phyloP scores from a whole-genome alignment of 2,329 filamentous ascomycete genomes.

The Rutstroemia sp. region DNA sequence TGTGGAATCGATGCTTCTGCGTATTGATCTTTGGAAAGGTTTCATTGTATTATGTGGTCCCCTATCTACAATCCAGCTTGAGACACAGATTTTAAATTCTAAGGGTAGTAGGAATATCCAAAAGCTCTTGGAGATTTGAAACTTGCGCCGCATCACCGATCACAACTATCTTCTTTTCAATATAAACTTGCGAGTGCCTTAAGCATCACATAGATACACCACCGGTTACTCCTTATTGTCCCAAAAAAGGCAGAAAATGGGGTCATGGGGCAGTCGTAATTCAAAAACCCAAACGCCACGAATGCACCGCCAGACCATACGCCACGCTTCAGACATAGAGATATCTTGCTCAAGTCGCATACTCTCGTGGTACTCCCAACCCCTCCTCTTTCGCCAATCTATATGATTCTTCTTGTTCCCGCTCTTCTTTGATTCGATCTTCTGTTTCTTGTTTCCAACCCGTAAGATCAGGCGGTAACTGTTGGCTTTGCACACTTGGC shows the following conservation, averaged over 20 bases:
- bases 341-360: constrained; percentile 13
- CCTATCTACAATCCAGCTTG: no score
- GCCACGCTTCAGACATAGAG: constrained; percentile 8
- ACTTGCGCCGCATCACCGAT: no score
- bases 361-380: constrained; percentile 49
- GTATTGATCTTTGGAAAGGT: no score
- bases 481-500: constrained; percentile 78
- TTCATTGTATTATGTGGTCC: no score
- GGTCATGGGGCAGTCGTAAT: no score
- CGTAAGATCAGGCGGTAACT: constrained; percentile 70
- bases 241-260: not conserved
- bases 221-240: not conserved
- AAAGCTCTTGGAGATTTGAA: no score
- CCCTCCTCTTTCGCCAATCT: constrained; percentile 50
- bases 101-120: no score
- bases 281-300: not conserved
- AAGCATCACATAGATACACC: not conserved
- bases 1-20: no score
- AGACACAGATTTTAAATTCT: no score
- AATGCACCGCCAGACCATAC: constrained; percentile 1
- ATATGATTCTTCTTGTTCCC: constrained; percentile 46
- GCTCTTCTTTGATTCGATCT: constrained; percentile 56
- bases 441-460: constrained; percentile 64
- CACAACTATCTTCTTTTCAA: no score
- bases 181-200: no score